phyloP scores from a whole-genome alignment of 176 grass and related monocot species.

The Cenchrus purpureus region DNA sequence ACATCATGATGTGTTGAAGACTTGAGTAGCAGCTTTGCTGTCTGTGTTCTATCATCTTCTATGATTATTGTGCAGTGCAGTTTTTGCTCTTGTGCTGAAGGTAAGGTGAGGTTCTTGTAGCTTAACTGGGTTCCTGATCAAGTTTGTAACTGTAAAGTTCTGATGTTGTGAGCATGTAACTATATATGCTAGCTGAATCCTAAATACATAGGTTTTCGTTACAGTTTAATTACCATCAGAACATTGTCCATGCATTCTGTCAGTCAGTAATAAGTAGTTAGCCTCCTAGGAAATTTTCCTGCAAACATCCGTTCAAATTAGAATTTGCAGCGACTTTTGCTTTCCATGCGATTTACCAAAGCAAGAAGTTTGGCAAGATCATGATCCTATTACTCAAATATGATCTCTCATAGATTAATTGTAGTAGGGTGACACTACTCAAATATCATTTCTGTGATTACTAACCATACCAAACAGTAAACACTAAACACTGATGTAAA shows the following conservation, averaged over 20 bases:
- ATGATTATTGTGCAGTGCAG: neutral
- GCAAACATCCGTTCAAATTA: neutral
- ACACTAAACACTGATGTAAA: neutral
- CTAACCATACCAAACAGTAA: neutral
- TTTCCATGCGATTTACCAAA: neutral
- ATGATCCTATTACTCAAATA: neutral
- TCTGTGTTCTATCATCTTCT: neutral
- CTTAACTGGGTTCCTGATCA: neutral
- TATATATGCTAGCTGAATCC: neutral
- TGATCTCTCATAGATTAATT: neutral
- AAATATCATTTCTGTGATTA: too few relatives aligned
- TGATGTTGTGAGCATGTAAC: neutral
- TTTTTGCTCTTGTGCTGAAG: slow-evolving; percentile 9
- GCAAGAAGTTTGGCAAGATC: neutral
- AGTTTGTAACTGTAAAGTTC: slow-evolving; percentile 16
- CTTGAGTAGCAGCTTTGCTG: neutral
- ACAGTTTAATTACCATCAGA: neutral
- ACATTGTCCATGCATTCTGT: neutral
- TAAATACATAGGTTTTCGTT: neutral
- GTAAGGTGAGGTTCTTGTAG: neutral
- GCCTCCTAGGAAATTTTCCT: neutral
- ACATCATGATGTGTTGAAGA: neutral
- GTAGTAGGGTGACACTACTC: neutral
- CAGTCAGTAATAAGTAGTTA: neutral
- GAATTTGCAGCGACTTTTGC: neutral